Evolutionary conservation across 345 rosid genomes (phyloP).

Genomic region (Heritiera fomes): DNA sequence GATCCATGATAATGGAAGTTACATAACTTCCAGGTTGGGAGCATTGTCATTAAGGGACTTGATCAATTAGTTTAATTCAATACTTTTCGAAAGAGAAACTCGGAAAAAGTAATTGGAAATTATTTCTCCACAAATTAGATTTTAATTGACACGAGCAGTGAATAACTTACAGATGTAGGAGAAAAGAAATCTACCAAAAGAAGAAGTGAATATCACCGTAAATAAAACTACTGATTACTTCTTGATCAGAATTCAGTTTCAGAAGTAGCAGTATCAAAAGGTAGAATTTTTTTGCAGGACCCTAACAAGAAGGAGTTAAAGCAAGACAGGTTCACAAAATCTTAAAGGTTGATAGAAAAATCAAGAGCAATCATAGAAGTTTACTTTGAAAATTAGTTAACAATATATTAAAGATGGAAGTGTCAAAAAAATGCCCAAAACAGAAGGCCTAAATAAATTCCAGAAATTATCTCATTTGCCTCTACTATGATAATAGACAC

Average conservation of each 20-base stretch:
- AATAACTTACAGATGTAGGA: not conserved
- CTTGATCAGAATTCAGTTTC: not conserved
- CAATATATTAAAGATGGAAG: not conserved
- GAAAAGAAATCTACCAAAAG: not conserved
- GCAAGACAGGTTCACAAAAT: not conserved
- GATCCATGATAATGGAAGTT: not conserved
- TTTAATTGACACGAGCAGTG: not conserved
- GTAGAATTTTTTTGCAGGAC: not conserved
- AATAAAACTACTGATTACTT: not conserved
- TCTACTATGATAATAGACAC: not conserved
- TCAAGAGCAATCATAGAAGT: not conserved
- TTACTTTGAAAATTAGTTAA: not conserved
- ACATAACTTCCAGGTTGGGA: not conserved
- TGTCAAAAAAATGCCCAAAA: not conserved
- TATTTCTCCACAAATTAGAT: not conserved
- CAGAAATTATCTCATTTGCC: not conserved
- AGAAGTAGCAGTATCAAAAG: not conserved
- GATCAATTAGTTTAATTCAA: not conserved
- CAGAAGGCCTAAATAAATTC: not conserved
- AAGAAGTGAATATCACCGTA: not conserved
- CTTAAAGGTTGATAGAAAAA: slow-evolving; percentile 4
- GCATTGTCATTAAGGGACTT: not conserved
- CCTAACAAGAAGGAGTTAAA: not conserved
- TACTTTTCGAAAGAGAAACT: not conserved
- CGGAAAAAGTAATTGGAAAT: not conserved